These are phyloP conservation scores for Rhizoctonia solani DNA, from an alignment of 1,284 basidiomycete genomes.

Conservation along the genomic window DNA sequence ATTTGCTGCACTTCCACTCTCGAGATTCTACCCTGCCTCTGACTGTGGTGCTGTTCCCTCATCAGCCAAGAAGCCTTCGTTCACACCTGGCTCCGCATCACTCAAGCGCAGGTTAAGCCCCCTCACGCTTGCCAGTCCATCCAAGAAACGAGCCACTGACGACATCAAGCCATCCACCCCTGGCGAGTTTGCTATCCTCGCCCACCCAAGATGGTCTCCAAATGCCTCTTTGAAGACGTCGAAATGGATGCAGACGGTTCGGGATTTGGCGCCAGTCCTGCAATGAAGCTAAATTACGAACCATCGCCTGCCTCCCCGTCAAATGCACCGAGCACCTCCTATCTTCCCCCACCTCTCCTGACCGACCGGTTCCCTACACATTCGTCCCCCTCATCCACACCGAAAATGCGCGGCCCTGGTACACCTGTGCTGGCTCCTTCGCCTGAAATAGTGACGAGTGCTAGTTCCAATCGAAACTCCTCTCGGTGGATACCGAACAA, in stretches of 20 bases:
- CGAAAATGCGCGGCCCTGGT: conserved; percentile 22
- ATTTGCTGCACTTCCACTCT: conserved; percentile 26
- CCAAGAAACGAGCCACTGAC: conserved; percentile 31
- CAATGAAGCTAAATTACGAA: conserved; percentile 29
- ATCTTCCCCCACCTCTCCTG: conserved; percentile 10
- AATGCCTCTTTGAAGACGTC: conserved; percentile 27
- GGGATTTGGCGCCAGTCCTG: conserved; percentile 21
- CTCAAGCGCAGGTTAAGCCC: conserved; percentile 27
- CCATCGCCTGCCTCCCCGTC: not conserved
- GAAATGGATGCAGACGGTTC: conserved; percentile 32
- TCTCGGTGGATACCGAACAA: conserved; percentile 8
- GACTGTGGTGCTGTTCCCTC: not conserved
- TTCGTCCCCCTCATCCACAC: not conserved
- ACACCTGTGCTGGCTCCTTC: conserved; percentile 12
- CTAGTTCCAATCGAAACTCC: not conserved
- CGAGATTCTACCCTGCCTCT: conserved; percentile 21
- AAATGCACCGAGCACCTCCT: not conserved
- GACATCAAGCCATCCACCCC: conserved; percentile 4
- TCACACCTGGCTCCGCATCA: conserved; percentile 26
- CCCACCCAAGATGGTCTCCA: conserved; percentile 10
- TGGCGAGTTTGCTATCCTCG: conserved; percentile 29
- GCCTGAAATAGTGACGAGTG: conserved; percentile 22
- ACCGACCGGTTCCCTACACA: not conserved
- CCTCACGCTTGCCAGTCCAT: conserved; percentile 18
- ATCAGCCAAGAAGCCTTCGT: conserved; percentile 12